Evolutionary conservation across 768 basidiomycete genomes (phyloP).

Genomic region (Mycena sanguinolenta): DNA sequence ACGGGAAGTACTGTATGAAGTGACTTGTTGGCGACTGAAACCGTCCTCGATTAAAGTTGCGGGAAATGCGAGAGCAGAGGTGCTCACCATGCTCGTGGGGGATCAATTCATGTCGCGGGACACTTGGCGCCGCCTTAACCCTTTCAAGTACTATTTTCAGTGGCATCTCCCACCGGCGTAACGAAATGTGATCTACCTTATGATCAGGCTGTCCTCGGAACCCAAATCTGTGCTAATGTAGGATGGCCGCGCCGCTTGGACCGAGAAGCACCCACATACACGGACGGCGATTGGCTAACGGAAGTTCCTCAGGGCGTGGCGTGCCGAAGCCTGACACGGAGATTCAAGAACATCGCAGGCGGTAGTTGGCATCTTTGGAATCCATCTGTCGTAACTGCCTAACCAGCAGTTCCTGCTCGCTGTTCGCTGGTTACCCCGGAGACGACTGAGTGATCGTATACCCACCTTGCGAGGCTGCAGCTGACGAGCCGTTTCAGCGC

Average conservation of each 20-base stretch:
- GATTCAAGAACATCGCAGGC: neutral
- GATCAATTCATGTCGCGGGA: neutral
- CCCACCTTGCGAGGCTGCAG: too few relatives aligned
- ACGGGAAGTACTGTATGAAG: neutral
- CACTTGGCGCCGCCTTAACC: neutral
- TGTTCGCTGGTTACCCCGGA: too few relatives aligned
- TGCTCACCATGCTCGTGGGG: neutral
- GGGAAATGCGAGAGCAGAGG: neutral
- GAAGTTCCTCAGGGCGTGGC: neutral
- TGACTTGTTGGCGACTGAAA: neutral
- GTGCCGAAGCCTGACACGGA: neutral
- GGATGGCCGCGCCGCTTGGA: too few relatives aligned
- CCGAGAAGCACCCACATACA: neutral
- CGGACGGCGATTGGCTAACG: neutral
- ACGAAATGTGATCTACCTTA: neutral
- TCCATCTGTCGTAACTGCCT: neutral
- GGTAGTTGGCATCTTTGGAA: slow-evolving; percentile 6
- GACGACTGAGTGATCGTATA: too few relatives aligned
- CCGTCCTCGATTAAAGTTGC: neutral
- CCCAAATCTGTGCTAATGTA: neutral
- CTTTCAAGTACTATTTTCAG: slow-evolving; percentile 2
- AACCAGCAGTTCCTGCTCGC: neutral
- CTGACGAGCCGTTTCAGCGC: too few relatives aligned
- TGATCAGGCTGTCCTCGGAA: neutral
- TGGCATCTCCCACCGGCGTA: neutral